Evolutionary conservation across 306 rosid species (phyloP).

Genomic region (Cucurbita ficifolia): DNA sequence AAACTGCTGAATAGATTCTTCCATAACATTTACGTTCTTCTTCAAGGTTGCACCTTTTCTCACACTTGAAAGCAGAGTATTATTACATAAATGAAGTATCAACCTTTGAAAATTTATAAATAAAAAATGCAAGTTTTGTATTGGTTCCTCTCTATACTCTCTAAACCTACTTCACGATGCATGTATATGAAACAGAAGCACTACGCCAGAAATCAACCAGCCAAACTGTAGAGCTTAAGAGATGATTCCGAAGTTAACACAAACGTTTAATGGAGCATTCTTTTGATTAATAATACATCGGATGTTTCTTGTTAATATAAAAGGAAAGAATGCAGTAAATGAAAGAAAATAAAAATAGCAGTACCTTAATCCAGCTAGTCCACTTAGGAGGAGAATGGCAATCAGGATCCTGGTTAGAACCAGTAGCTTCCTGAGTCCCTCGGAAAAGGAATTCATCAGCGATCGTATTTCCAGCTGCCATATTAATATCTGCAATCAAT

Average conservation of each 20-base stretch:
- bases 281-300: background rate
- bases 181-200: background rate
- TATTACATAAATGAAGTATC: background rate
- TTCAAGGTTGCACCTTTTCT: background rate
- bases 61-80: background rate
- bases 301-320: background rate
- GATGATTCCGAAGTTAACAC: background rate
- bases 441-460: conserved; percentile 46
- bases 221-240: background rate
- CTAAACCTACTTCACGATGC: background rate
- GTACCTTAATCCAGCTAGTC: conserved; percentile 26
- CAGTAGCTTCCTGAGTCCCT: conserved; percentile 45
- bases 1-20: background rate
- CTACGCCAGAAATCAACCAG: background rate
- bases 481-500: conserved; percentile 74
- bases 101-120: background rate
- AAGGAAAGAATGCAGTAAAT: background rate
- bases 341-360: background rate
- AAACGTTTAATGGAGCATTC: background rate
- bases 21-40: background rate
- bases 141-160: background rate
- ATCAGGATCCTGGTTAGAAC: conserved; percentile 57
- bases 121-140: background rate
- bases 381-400: conserved; percentile 31
- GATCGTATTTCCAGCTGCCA: conserved; percentile 65